Conservation (phyloP, 257 asterid species). For the Solanum sitiens region DNA sequence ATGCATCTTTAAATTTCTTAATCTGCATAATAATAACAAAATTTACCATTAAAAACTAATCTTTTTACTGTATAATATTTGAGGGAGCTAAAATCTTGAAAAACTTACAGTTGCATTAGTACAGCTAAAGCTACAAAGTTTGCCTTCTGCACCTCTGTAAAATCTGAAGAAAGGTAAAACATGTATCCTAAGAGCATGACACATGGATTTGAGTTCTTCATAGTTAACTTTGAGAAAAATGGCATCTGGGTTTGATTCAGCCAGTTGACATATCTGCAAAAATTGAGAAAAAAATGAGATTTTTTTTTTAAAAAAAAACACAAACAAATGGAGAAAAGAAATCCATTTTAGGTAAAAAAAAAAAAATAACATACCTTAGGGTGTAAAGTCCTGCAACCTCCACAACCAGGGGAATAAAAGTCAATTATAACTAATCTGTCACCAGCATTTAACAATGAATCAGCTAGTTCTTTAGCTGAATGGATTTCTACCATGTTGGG, state of each 20-base stretch:
- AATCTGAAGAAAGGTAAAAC: constrained; percentile 89
- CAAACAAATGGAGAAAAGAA: not conserved
- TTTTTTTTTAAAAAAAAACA: not conserved
- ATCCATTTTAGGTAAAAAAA: not conserved
- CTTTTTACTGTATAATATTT: not conserved
- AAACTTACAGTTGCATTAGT: constrained; percentile 78
- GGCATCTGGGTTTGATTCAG: constrained; percentile 63
- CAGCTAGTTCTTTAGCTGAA: constrained; percentile 59
- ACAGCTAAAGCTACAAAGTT: constrained; percentile 83
- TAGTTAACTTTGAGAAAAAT: constrained; percentile 65
- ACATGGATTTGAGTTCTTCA: constrained; percentile 71
- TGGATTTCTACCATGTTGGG: constrained; percentile 81
- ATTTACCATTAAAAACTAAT: not conserved
- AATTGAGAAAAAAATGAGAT: not conserved
- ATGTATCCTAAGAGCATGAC: constrained; percentile 61
- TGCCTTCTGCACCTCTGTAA: constrained; percentile 77
- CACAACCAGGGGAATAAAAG: constrained; percentile 95
- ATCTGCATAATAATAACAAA: constrained; percentile 29
- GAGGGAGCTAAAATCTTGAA: not conserved
- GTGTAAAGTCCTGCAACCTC: constrained; percentile 86
- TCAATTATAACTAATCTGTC: constrained; percentile 70
- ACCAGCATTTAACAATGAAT: constrained; percentile 58
- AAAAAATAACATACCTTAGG: constrained; percentile 49
- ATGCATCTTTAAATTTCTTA: constrained; percentile 84
- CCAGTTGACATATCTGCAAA: constrained; percentile 79